A percentile compares a stretch with the other conserved stretches of the same genome.
phyloP scores from a whole-genome alignment of 345 rosid genomes.

The Geranium brycei region DNA sequence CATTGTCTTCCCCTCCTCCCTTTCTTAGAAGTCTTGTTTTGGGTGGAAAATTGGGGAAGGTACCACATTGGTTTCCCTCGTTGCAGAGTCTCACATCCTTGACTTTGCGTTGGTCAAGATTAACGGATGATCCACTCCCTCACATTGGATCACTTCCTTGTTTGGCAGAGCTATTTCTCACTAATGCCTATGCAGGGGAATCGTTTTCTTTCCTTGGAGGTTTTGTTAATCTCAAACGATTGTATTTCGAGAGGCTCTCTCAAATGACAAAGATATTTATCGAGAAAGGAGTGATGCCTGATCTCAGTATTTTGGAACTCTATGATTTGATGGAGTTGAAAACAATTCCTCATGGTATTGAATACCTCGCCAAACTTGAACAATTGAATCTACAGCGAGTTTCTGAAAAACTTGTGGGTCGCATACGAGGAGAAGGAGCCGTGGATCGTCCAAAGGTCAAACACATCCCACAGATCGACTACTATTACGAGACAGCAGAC shows the following conservation, averaged over 20 bases:
- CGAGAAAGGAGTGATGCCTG: conserved; percentile 2
- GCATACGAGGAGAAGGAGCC: neutral
- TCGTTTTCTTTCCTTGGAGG: neutral
- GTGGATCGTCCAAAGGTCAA: neutral
- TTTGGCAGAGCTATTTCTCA: neutral
- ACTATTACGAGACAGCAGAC: neutral
- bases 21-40: neutral
- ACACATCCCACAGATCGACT: neutral
- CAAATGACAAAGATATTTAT: neutral
- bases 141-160: neutral
- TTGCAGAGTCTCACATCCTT: neutral
- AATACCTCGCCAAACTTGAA: neutral
- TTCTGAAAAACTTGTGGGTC: neutral
- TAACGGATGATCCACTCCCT: conserved; percentile 4
- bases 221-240: neutral
- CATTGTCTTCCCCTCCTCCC: conserved; percentile 1
- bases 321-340: neutral
- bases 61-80: conserved; percentile 6
- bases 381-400: neutral
- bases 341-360: conserved; percentile 1
- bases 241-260: neutral
- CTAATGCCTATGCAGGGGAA: conserved; percentile 4
- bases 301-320: neutral
- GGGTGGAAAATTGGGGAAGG: conserved; percentile 2
- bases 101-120: conserved; percentile 1